phyloP scores from a whole-genome alignment of 2,329 filamentous ascomycete genomes.

The Fusarium anguioides region DNA sequence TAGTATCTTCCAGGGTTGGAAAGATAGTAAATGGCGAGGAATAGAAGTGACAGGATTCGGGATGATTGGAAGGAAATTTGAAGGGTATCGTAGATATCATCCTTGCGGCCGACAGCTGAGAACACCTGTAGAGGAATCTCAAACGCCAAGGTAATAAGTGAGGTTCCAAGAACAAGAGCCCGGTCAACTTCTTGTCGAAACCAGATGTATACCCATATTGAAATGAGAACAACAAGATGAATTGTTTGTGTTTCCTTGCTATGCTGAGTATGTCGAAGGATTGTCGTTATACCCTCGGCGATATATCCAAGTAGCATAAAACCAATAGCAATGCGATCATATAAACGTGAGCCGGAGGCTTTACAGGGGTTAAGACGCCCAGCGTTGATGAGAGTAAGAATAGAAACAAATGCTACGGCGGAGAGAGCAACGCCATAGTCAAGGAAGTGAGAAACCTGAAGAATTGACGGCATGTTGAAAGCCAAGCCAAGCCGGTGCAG shows the following conservation, averaged over 20 bases:
- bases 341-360: background rate
- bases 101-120: background rate
- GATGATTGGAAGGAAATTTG: slow-evolving; percentile 12
- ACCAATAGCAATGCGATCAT: background rate
- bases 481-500: slow-evolving; percentile 2
- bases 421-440: slow-evolving; percentile 25
- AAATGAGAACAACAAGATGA: slow-evolving; percentile 1
- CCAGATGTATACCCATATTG: slow-evolving; percentile 1
- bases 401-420: background rate
- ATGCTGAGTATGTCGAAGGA: background rate
- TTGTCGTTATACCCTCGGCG: background rate
- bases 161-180: background rate
- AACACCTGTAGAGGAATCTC: slow-evolving; percentile 24
- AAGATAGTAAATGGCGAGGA: background rate
- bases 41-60: slow-evolving; percentile 5
- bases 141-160: slow-evolving; percentile 8
- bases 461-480: slow-evolving; percentile 18
- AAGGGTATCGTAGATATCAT: background rate
- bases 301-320: slow-evolving; percentile 16
- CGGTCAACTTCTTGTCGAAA: background rate
- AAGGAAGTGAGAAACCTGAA: slow-evolving; percentile 11
- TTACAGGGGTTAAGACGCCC: background rate
- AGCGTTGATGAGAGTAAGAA: background rate
- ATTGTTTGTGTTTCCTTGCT: slow-evolving; percentile 11
- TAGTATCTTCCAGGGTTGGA: background rate